Percentiles rank a stretch among this genome's conserved stretches.
phyloP scores from a whole-genome alignment of 495 filamentous ascomycete species.

The Aspergillus wentii region DNA sequence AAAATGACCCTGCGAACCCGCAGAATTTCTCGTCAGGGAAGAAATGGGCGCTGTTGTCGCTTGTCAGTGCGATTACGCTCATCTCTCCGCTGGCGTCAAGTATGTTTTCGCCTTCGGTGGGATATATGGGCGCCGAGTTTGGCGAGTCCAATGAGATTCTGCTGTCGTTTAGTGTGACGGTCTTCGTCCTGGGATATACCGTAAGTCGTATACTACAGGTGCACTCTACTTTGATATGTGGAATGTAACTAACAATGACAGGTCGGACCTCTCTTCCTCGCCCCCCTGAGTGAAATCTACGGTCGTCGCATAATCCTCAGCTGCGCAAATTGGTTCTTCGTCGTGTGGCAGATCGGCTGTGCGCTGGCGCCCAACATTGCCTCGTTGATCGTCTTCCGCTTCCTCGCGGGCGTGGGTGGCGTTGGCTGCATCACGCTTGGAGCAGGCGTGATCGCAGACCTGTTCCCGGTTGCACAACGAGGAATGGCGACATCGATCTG shows the following conservation, averaged over 20 bases:
- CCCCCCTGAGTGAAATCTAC: conserved; percentile 40
- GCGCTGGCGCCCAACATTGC: conserved; percentile 57
- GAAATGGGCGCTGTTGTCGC: conserved; percentile 32
- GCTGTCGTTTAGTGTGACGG: conserved; percentile 47
- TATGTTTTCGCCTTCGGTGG: conserved; percentile 67
- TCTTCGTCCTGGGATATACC: conserved; percentile 57
- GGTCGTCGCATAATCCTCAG: conserved; percentile 34
- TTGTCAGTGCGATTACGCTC: conserved; percentile 43
- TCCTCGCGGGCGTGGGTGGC: conserved; percentile 59
- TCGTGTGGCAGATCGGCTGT: conserved; percentile 63
- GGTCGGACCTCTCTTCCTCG: conserved; percentile 39
- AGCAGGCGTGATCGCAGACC: conserved; percentile 55
- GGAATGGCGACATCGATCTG: conserved; percentile 58
- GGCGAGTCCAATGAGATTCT: conserved; percentile 49
- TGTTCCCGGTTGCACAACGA: conserved; percentile 51
- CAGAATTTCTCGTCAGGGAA: conserved; percentile 53
- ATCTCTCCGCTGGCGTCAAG: conserved; percentile 52
- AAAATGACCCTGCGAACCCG: conserved; percentile 65
- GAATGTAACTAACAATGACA: conserved; percentile 5
- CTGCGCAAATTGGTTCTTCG: conserved; percentile 34
- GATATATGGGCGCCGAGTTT: conserved; percentile 51
- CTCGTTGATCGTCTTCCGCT: conserved; percentile 58
- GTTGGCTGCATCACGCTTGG: conserved; percentile 38
- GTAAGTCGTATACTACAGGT: no score
- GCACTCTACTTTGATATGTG: no score